Base-by-base conservation (phyloP, 805 yeast genomes). In the Suhomyces faveliae region DNA sequence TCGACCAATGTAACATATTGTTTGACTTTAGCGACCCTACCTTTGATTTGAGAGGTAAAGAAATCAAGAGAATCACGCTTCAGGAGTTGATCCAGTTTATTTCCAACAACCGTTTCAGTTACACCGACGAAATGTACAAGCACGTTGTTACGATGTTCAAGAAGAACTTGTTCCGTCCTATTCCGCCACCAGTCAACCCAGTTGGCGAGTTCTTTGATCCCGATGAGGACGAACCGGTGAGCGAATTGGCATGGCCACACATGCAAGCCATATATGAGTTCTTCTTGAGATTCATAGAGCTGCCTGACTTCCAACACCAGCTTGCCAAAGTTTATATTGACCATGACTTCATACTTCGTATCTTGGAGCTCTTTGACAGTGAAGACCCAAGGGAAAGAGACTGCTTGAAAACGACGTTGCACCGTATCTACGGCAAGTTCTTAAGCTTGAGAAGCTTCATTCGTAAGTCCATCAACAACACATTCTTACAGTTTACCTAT, bases 171-270 rank as follows among this genome's bases (percentile, higher is more conserved):
- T 91, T 94, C 68, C 81, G 99, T 61, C 96, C 98, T 25, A 89
- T 94, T 42, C 98, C 99, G 3, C 99, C 99, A 1, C 97, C 98
- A 1, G 96, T 91, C 30, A 94, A 94, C 64, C 98, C 98, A 4
- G 80, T 91, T 40, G 99, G 99, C 33, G 99, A 94, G 55, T 80
- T 92, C 35, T 94, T 80, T 67, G 99, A 94, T 60, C 99, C 99
- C 1, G 99, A 94, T 69, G 99, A 94, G 70, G 99, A 94, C 71
- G 99, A 94, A 68, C 98, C 98, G 2, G 96, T 94, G 33, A 83
- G 84, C 58, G 98, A 94, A 65, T 81, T 92, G 53, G 91, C 97
- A 8, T 94, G 99, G 99, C 96, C 98, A 10, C 99, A 94, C 66
- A 94, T 94, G 98, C 96, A 89, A 68, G 80, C 90, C 38, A 96